Conservation (phyloP, 768 basidiomycete genomes). For the Xanthoconium purpureum region DNA sequence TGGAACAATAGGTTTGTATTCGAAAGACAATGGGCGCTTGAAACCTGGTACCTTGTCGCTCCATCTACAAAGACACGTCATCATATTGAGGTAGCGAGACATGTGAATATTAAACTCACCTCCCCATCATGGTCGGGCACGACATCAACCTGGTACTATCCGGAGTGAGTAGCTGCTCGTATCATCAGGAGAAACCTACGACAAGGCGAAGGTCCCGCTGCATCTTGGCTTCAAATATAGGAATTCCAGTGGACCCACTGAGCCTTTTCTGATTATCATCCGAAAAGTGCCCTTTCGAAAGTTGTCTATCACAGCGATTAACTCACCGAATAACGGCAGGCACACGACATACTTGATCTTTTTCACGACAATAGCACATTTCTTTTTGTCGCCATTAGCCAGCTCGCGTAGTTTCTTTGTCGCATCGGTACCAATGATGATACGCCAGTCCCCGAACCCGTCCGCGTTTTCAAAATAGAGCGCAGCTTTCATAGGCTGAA, state of each 20-base stretch:
- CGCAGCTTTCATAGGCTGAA: conserved; percentile 59
- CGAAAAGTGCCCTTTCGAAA: conserved; percentile 69
- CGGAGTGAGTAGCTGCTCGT: not conserved
- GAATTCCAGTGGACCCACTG: conserved; percentile 45
- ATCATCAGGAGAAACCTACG: conserved; percentile 30
- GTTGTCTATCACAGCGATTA: conserved; percentile 42
- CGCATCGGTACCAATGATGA: conserved; percentile 53
- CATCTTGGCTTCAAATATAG: conserved; percentile 71
- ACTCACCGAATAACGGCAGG: not conserved
- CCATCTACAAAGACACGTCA: conserved; percentile 28
- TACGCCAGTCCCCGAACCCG: conserved; percentile 63
- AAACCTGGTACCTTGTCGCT: conserved; percentile 36
- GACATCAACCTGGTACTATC: conserved; percentile 50
- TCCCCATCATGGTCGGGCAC: conserved; percentile 35
- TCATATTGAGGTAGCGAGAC: not conserved
- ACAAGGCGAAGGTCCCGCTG: conserved; percentile 49
- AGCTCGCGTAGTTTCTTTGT: conserved; percentile 48
- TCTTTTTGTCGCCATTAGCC: conserved; percentile 42
- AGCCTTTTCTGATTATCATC: conserved; percentile 64
- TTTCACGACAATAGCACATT: conserved; percentile 56
- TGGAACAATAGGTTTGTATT: conserved; percentile 10
- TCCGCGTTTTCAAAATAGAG: conserved; percentile 56
- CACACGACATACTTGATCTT: conserved; percentile 55
- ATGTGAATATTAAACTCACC: conserved; percentile 16
- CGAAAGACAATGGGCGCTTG: not conserved